Conservation (phyloP, 441 rosid species). For the Erodium trifolium region DNA sequence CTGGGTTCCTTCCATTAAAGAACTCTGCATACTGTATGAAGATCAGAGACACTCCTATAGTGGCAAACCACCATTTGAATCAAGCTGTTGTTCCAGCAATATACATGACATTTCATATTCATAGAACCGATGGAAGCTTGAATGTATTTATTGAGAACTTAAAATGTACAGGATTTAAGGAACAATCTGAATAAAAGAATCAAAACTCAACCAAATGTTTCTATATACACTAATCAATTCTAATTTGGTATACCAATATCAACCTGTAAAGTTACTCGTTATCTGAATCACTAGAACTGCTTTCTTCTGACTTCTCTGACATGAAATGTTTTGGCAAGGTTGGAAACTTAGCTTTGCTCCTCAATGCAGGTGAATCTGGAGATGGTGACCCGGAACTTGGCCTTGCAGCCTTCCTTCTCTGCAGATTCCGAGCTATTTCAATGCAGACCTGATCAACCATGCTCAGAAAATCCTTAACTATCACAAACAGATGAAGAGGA, state of each 20-base stretch:
- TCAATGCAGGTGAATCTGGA: conserved; percentile 21
- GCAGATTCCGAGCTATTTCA: conserved; percentile 61
- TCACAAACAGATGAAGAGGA: conserved; percentile 56
- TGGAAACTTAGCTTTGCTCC: conserved; percentile 51
- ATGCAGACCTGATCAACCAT: conserved; percentile 78
- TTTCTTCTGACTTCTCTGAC: conserved; percentile 27
- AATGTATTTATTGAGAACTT: neutral
- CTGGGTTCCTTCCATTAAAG: no score
- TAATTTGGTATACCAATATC: no score
- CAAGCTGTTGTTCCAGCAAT: no score
- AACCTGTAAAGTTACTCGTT: conserved; percentile 22
- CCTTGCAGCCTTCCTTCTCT: conserved; percentile 30
- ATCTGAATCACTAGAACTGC: conserved; percentile 47
- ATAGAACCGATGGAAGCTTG: no score
- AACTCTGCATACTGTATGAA: no score
- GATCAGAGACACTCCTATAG: no score
- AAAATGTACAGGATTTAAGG: neutral
- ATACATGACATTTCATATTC: no score
- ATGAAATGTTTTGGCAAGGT: conserved; percentile 58
- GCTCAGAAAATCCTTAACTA: conserved; percentile 61
- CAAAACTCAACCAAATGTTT: no score
- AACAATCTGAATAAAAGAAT: neutral
- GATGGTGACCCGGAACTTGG: conserved; percentile 5
- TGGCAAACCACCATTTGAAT: no score
- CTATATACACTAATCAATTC: no score